Base-by-base conservation (phyloP, 2,329 filamentous ascomycete genomes). In the Penicillium sp. region DNA sequence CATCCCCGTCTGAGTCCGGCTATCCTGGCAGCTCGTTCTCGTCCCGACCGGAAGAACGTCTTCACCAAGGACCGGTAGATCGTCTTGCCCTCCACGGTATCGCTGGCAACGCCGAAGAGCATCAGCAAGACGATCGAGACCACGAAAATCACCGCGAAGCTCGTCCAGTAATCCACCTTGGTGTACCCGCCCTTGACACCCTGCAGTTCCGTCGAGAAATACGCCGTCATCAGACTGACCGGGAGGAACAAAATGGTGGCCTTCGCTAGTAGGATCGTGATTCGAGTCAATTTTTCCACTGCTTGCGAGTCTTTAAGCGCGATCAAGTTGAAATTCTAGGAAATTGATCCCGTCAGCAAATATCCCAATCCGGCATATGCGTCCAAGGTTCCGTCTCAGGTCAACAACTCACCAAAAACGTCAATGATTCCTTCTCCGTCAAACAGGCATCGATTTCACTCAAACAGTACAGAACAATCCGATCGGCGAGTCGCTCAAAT, bases 161-260 rank as follows among this genome's bases (percentile, higher is more conserved):
- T 74, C 45, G 81, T 75, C 87, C 87, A 90, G 67, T 88, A 91
- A 41, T 83, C 81, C 51, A 70, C 78, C 13, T 79, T 72, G 0
- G 81, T 83, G 70, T 88, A 90, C n/a, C 74, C 70, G 7, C 69
- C 67, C 45, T 81, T 76, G 9, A 85, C 72, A 4, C 82, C 79
- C 7, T 75, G 70, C 45, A 90, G 81, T 66, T 88, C 81, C 1
- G 86, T 80, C 6, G 84, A 85, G 68, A 90, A 91, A 70, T 90
- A 91, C 29, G 78, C 83, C 3, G 87, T 89, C 82, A 90, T 85
- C 45, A 90, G 79, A 59, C 81, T 86, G 54, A 90, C 85, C 0
- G 88, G 88, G 50, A 90, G 77, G 72, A 91, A 91, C 47, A 90
- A 76, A 38, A 90, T 87, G 12, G 85, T 88, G 6, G 87, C 82